A percentile compares a stretch with the other conserved stretches of the same genome.
Conservation (phyloP, 768 basidiomycete species). For the Pleurotus pulmonarius region DNA sequence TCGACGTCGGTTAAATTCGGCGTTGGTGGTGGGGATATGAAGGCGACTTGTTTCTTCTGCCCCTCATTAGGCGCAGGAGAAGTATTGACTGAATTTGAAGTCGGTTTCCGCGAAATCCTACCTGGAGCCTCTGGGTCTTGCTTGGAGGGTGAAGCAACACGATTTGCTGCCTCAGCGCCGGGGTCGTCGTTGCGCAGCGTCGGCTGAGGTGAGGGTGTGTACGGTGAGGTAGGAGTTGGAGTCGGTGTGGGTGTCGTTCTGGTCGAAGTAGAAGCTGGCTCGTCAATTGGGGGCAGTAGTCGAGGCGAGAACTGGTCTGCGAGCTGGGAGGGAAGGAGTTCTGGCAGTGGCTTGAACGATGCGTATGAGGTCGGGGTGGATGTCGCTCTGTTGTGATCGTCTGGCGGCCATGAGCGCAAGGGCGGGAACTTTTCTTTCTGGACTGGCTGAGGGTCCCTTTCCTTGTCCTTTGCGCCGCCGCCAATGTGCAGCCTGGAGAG, state of each 20-base stretch:
- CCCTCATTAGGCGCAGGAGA: conserved; percentile 37
- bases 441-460: conserved; percentile 7
- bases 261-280: conserved; percentile 25
- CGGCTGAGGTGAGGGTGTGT: conserved; percentile 15
- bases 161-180: conserved; percentile 6
- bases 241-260: conserved; percentile 29
- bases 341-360: conserved; percentile 71
- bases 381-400: conserved; percentile 29
- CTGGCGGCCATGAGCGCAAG: conserved; percentile 67
- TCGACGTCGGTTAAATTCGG: conserved; percentile 46
- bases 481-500: conserved; percentile 72
- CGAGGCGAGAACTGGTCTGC: conserved; percentile 28
- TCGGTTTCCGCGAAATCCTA: conserved; percentile 32
- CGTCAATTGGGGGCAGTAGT: conserved; percentile 25
- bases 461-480: conserved; percentile 58
- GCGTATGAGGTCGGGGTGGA: conserved; percentile 42
- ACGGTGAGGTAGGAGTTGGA: conserved; percentile 18
- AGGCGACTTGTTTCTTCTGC: conserved; percentile 79
- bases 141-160: conserved; percentile 15
- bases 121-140: conserved; percentile 24
- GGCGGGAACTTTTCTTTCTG: conserved; percentile 68
- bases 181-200: conserved; percentile 25
- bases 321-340: conserved; percentile 43
- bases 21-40: conserved; percentile 77
- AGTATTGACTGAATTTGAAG: conserved; percentile 23